A percentile compares a stretch with the other conserved stretches of the same genome.
Conservation (phyloP, 441 rosid species). For the Capsella rubella region DNA sequence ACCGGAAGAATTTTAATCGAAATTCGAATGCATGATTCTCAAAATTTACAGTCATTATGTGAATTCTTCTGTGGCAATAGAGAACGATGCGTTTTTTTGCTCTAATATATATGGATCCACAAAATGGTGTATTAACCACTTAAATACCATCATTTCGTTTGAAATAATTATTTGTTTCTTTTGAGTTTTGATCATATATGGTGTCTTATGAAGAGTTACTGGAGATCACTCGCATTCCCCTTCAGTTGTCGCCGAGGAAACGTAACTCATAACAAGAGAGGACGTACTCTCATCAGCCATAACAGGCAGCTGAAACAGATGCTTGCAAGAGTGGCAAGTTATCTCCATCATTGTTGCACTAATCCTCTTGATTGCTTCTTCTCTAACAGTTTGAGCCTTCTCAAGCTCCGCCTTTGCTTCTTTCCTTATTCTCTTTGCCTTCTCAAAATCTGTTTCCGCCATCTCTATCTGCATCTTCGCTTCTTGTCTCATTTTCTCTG, state of each 20-base stretch:
- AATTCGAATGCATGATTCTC: not conserved
- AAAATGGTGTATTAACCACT: slow-evolving; percentile 14
- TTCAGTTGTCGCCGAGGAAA: slow-evolving; percentile 53
- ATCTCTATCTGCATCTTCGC: slow-evolving; percentile 63
- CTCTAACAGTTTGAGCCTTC: slow-evolving; percentile 59
- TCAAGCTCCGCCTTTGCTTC: slow-evolving; percentile 67
- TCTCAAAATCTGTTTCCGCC: slow-evolving; percentile 66
- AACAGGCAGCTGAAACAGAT: slow-evolving; percentile 47
- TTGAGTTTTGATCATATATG: slow-evolving; percentile 10
- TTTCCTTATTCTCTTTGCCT: slow-evolving; percentile 68
- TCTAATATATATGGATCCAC: slow-evolving; percentile 17
- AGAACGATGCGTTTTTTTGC: not conserved
- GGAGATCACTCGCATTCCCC: slow-evolving; percentile 48
- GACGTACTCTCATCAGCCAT: slow-evolving; percentile 56
- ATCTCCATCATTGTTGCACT: slow-evolving; percentile 61
- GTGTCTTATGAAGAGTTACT: slow-evolving; percentile 1
- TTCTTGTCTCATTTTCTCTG: slow-evolving; percentile 60
- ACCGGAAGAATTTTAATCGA: not conserved
- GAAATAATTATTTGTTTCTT: not conserved
- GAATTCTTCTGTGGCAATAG: not conserved
- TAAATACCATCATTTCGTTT: slow-evolving; percentile 4
- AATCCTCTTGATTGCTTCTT: slow-evolving; percentile 59
- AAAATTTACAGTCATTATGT: not conserved
- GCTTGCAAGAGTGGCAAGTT: slow-evolving; percentile 70
- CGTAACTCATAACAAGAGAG: slow-evolving; percentile 49